phyloP scores from a whole-genome alignment of 148 eudicot species.

The Silene conica region DNA sequence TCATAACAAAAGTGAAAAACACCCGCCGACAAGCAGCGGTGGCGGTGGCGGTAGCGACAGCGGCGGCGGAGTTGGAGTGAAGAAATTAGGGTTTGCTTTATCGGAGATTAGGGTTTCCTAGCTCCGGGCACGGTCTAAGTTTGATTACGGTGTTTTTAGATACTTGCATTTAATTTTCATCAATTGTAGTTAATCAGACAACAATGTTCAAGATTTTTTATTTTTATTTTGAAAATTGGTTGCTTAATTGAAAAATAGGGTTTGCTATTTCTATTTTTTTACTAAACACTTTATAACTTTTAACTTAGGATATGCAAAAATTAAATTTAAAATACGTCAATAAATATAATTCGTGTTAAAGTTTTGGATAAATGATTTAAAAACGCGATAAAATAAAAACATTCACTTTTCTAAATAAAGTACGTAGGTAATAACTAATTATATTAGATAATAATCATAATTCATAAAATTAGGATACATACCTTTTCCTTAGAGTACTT shows the following conservation, averaged over 20 bases:
- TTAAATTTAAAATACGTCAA: neutral
- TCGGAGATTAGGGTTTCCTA: constrained; percentile 1
- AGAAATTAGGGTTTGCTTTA: neutral
- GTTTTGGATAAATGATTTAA: too few relatives aligned
- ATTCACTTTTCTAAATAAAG: neutral
- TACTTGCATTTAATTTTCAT: neutral
- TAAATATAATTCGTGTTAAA: too few relatives aligned
- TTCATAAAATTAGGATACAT: neutral
- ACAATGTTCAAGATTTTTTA: neutral
- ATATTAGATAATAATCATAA: too few relatives aligned
- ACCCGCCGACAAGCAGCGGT: neutral
- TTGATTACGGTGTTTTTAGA: neutral
- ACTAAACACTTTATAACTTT: neutral
- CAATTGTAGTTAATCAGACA: neutral
- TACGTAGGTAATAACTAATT: neutral
- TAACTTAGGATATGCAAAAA: too few relatives aligned
- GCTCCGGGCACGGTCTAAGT: neutral
- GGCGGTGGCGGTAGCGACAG: neutral
- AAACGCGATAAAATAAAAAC: neutral
- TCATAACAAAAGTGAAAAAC: neutral
- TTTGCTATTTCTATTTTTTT: neutral
- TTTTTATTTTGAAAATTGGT: neutral
- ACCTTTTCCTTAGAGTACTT: neutral
- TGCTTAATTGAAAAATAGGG: neutral
- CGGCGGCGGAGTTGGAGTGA: neutral